Conservation (phyloP, 1,284 basidiomycete genomes). For the Ganoderma meredithae region DNA sequence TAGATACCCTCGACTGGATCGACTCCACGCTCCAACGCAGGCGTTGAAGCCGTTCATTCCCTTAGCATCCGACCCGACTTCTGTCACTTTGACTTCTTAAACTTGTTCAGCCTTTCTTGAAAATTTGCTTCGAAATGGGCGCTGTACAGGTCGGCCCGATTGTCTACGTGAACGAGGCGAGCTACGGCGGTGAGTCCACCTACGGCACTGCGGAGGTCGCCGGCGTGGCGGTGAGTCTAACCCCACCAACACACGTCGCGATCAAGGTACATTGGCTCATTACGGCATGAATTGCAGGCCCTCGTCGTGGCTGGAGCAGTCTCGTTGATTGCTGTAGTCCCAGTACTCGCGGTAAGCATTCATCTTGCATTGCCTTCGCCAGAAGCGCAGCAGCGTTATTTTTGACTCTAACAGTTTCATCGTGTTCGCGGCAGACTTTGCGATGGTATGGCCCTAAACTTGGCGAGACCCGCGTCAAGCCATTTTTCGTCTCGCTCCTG, state of each 20-base stretch:
- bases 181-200: neutral
- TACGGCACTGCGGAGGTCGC: slow-evolving; percentile 31
- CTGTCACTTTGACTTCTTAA: neutral
- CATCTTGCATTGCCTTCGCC: neutral
- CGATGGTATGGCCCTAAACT: slow-evolving; percentile 30
- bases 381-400: neutral
- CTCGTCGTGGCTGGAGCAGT: slow-evolving; percentile 39
- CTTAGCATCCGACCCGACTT: neutral
- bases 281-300: slow-evolving; percentile 23
- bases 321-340: slow-evolving; percentile 37
- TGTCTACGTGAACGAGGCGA: neutral
- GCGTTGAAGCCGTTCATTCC: slow-evolving; percentile 17
- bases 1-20: slow-evolving; percentile 15
- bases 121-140: neutral
- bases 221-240: slow-evolving; percentile 32
- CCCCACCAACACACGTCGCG: neutral
- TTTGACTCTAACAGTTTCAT: neutral
- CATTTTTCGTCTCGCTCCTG: slow-evolving; percentile 48
- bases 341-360: slow-evolving; percentile 33
- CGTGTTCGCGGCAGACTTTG: slow-evolving; percentile 29
- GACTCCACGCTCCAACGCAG: slow-evolving; percentile 19
- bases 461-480: slow-evolving; percentile 42
- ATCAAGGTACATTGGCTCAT: slow-evolving; percentile 9
- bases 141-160: too few species aligned
- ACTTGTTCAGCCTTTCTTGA: neutral